A percentile compares a stretch with the other conserved stretches of the same genome.
phyloP scores from a whole-genome alignment of 1,284 basidiomycete genomes.

The Boletus mariae region DNA sequence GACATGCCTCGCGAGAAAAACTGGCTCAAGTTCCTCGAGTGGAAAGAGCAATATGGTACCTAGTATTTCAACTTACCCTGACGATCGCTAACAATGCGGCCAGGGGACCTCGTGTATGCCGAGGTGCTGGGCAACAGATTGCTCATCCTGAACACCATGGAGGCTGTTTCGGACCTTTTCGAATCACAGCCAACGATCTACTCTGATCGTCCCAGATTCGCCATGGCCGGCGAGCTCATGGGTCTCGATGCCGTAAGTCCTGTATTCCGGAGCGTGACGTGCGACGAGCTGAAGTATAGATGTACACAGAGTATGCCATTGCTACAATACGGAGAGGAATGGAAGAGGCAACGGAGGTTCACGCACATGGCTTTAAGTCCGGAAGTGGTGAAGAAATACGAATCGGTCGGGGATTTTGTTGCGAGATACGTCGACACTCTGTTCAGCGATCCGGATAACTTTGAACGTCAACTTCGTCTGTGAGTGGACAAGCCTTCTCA shows the following conservation, averaged over 20 bases:
- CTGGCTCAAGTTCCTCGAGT: conserved; percentile 12
- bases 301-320: conserved; percentile 20
- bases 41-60: conserved; percentile 13
- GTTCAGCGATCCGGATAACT: conserved; percentile 20
- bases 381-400: conserved; percentile 25
- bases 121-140: conserved; percentile 27
- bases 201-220: conserved; percentile 35
- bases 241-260: conserved; percentile 25
- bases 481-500: conserved; percentile 6
- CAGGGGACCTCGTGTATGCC: conserved; percentile 29
- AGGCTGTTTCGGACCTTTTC: conserved; percentile 32
- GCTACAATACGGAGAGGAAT: conserved; percentile 21
- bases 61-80: background rate
- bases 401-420: conserved; percentile 20
- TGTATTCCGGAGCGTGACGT: background rate
- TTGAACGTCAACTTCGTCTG: conserved; percentile 27
- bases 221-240: conserved; percentile 37
- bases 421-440: conserved; percentile 14
- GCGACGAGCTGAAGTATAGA: background rate
- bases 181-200: conserved; percentile 34
- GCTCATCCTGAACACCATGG: conserved; percentile 34
- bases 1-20: conserved; percentile 8
- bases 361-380: conserved; percentile 23
- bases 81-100: background rate
- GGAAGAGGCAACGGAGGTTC: conserved; percentile 26